phyloP scores from a whole-genome alignment of 1,139 yeast species.

The Lodderomyces elongisporus region DNA sequence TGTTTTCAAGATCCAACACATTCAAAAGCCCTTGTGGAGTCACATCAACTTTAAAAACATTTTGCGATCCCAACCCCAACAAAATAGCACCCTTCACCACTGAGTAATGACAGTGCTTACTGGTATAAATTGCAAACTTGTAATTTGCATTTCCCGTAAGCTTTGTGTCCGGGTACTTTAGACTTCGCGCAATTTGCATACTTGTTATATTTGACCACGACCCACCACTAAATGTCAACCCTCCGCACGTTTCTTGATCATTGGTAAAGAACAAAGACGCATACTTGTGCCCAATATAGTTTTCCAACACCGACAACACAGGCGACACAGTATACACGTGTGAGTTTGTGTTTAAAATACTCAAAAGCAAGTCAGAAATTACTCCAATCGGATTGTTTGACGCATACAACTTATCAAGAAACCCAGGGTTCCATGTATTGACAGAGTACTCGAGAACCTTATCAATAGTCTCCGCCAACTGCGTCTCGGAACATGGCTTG shows the following conservation, averaged over 20 bases:
- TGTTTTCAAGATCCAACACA: conserved; percentile 38
- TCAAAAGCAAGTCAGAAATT: conserved; percentile 63
- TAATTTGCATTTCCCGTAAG: conserved; percentile 48
- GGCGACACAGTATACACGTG: conserved; percentile 88
- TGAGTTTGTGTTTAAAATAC: conserved; percentile 74
- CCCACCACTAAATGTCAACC: conserved; percentile 83
- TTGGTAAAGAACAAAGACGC: conserved; percentile 57
- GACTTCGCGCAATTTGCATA: conserved; percentile 70
- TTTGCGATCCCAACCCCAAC: conserved; percentile 62
- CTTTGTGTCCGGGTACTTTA: conserved; percentile 67
- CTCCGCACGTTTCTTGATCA: conserved; percentile 51
- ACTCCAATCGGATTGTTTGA: conserved; percentile 83
- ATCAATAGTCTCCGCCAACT: conserved; percentile 48
- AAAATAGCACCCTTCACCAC: conserved; percentile 80
- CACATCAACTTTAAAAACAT: conserved; percentile 63
- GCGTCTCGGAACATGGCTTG: conserved; percentile 17
- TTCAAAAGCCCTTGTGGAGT: conserved; percentile 55
- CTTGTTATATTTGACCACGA: conserved; percentile 83
- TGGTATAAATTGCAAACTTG: conserved; percentile 67
- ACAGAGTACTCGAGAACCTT: conserved; percentile 63
- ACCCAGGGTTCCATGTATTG: conserved; percentile 85
- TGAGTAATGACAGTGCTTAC: conserved; percentile 74
- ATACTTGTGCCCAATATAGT: conserved; percentile 61
- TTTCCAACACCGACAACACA: conserved; percentile 70
- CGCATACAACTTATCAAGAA: conserved; percentile 79